Base-by-base conservation (phyloP, 73 alveolate species). In the Uronychia binucleata region DNA sequence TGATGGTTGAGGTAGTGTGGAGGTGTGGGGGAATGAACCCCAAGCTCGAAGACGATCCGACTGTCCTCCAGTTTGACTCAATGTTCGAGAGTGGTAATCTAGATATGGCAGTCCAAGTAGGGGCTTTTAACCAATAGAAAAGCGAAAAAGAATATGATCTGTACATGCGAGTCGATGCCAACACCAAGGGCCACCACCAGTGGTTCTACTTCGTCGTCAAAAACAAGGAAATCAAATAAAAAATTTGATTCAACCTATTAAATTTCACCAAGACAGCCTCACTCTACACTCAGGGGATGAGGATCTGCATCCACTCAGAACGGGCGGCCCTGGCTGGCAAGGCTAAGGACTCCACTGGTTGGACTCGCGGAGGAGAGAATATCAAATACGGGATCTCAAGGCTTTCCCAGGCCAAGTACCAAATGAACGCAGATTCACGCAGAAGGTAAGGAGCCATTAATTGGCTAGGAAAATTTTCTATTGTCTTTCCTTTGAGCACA, bases 321-420 rank as follows among this genome's bases (percentile, higher is more conserved):
- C n/a, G n/a, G n/a, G n/a, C n/a, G n/a, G n/a, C n/a, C n/a, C n/a
- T n/a, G n/a, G n/a, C 86, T 31, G 82, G 79, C 19, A 76, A 32
- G 75, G n/a, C n/a, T n/a, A n/a, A n/a, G n/a, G n/a, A n/a, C n/a
- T n/a, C n/a, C n/a, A n/a, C n/a, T n/a, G 98, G 97, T 0, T 95
- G 99, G 99, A 91, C 81, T 57, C 85, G 99, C 29, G 98, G 97
- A 33, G 99, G 99, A 19, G 94, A 89, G 77, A 92, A 97, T n/a
- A 95, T 96, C n/a, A 93, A 93, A 29, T 96, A 96, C 89, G 95
- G n/a, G n/a, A n/a, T n/a, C n/a, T n/a, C n/a, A n/a, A n/a, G n/a
- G n/a, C n/a, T n/a, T n/a, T n/a, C n/a, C n/a, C n/a, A 28, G 33
- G 30, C n/a, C 8, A 27, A 29, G 83, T 60, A 75, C 33, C 74